phyloP scores from a whole-genome alignment of 1,284 basidiomycete species.

The Ganoderma sinense region DNA sequence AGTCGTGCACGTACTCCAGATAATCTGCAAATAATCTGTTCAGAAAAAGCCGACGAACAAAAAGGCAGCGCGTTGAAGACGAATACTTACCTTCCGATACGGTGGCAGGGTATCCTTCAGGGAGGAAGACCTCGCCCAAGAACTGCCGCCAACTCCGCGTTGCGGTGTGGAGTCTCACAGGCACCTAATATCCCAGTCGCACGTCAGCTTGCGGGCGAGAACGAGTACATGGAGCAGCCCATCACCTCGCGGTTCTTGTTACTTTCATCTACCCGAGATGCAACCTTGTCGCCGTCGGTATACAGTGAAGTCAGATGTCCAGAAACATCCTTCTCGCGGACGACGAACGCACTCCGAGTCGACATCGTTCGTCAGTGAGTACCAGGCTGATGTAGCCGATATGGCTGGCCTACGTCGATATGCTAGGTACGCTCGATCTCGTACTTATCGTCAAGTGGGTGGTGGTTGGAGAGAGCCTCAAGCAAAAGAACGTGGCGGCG shows the following conservation, averaged over 20 bases:
- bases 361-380: background rate
- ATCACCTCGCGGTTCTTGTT: background rate
- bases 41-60: background rate
- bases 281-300: background rate
- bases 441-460: background rate
- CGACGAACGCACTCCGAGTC: conserved; percentile 10
- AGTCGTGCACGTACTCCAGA: conserved; percentile 26
- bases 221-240: background rate
- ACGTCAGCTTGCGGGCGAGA: background rate
- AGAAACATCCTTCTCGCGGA: conserved; percentile 31
- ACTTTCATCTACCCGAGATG: background rate
- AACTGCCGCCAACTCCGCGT: conserved; percentile 27
- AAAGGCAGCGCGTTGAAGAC: too few species aligned
- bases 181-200: background rate
- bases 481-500: background rate
- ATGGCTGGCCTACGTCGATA: background rate
- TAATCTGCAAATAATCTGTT: conserved; percentile 28
- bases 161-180: background rate
- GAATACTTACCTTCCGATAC: conserved; percentile 60
- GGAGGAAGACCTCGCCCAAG: conserved; percentile 58
- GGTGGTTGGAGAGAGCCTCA: background rate
- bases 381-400: background rate
- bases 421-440: background rate
- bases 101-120: conserved; percentile 63
- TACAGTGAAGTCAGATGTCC: conserved; percentile 27